Base-by-base conservation (phyloP, 495 filamentous ascomycete genomes). In the Venustampulla echinocandica region DNA sequence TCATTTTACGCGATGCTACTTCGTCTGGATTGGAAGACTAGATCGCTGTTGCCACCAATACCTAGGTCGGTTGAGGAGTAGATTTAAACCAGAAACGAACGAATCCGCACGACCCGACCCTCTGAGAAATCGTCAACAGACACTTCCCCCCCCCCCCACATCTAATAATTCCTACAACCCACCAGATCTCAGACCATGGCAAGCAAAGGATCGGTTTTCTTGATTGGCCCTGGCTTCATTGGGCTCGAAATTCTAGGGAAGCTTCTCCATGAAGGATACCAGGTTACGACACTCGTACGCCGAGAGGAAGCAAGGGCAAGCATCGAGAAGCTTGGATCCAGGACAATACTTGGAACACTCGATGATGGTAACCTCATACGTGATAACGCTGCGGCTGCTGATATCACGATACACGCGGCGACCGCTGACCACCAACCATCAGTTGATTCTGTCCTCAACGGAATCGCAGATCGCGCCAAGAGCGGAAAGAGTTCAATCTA, bases 391-490 rank as follows among this genome's bases (percentile, higher is more conserved):
- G 28, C 53, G 2, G 28, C 49, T 4, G 44, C 55, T 32, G 62
- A 67, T 15, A 66, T 69, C 6, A 46, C 60, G 15, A 59, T 72
- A 34, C 61, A 69, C 45, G 63, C 64, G 2, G 65, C 68, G 13
- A 61, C 61, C 11, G 54, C 57, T 11, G 64, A 69, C 43, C 55
- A 69, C 25, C 39, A 67, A 22, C 57, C 61, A 1, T 61, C 55
- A 15, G 63, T 57, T 1, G 38, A 60, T 41, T 62, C 65, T 7
- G 50, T 68, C 2, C 30, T 69, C 1, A 56, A 55, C 15, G 65
- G 63, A n/a, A 45, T 67, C 39, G 39, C 49, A 33, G 44, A 61
- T 27, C 55, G 67, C 3, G 59, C 55, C 4, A 40, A 54, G 2
- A 51, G 46, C 18, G 60, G 55, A 1, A 49, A 52, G 11, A 36